Conservation (phyloP, 108 stramenopile genomes). For the Bacterosira constricta region DNA sequence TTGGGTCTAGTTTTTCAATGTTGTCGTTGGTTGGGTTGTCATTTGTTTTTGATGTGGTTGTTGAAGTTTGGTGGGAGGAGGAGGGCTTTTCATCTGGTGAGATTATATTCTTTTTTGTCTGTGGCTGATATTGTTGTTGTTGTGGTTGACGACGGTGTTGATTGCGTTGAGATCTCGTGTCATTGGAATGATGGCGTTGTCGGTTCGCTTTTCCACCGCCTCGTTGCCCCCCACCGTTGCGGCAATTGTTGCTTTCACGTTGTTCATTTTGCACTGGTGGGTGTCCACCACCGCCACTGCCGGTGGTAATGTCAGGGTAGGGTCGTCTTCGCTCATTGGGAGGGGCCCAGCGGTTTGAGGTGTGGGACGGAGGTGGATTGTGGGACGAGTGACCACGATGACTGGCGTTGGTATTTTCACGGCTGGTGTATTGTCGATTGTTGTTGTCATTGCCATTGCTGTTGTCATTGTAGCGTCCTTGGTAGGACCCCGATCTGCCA, state of each 20-base stretch:
- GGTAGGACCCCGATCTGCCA: not conserved
- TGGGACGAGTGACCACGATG: not conserved
- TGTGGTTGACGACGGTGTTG: not conserved
- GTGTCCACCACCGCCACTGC: not conserved
- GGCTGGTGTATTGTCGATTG: not conserved
- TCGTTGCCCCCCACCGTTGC: not conserved
- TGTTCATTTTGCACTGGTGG: not conserved
- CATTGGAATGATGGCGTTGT: not conserved
- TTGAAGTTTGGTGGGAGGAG: not conserved
- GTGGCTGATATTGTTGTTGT: not conserved
- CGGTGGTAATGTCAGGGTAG: not conserved
- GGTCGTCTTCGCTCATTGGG: not conserved
- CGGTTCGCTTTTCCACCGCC: not conserved
- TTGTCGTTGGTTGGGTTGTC: not conserved
- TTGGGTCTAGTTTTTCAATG: constrained; percentile 57
- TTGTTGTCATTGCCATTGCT: not conserved
- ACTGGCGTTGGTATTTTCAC: not conserved
- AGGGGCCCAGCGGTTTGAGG: not conserved
- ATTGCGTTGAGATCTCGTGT: not conserved
- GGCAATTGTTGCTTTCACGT: not conserved
- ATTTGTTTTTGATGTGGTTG: not conserved
- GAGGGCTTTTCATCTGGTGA: not conserved
- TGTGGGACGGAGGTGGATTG: no score
- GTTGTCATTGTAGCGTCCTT: not conserved
- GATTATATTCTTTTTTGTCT: not conserved